Evolutionary conservation across 345 rosid genomes (phyloP).

Genomic region (Nephelium lappaceum): DNA sequence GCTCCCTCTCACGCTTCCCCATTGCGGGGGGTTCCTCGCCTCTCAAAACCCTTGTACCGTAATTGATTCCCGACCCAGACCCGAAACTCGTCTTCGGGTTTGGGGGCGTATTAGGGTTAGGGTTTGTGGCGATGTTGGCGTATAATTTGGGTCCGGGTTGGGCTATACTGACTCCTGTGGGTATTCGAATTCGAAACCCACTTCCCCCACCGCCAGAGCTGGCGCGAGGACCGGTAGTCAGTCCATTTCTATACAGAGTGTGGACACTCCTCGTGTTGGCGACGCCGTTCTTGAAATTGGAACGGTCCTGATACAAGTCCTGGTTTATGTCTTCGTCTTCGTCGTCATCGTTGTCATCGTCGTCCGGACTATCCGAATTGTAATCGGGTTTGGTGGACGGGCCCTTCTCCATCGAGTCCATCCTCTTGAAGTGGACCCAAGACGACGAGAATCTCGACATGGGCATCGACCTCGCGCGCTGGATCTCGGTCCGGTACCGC

Average conservation of each 20-base stretch:
- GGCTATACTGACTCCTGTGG: conserved; percentile 80
- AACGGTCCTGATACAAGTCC: conserved; percentile 39
- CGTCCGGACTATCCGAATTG: conserved; percentile 40
- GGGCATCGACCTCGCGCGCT: conserved; percentile 86
- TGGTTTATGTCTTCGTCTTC: conserved; percentile 51
- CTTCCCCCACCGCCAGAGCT: conserved; percentile 37
- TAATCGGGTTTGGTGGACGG: conserved; percentile 36
- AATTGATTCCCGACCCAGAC: conserved; percentile 31
- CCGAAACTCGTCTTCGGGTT: conserved; percentile 30
- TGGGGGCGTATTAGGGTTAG: conserved; percentile 22
- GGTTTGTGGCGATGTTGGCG: conserved; percentile 38
- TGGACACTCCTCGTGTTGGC: conserved; percentile 52
- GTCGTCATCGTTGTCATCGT: conserved; percentile 41
- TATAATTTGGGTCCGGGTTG: conserved; percentile 64
- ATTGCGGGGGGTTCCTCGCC: conserved; percentile 37
- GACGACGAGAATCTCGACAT: conserved; percentile 73
- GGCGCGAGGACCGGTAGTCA: conserved; percentile 35
- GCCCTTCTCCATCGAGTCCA: conserved; percentile 91
- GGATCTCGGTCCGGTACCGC: conserved; percentile 86
- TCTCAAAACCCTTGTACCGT: conserved; percentile 44
- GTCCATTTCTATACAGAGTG: conserved; percentile 60
- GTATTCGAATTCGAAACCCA: conserved; percentile 74
- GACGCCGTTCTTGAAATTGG: conserved; percentile 42
- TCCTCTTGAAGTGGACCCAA: conserved; percentile 84
- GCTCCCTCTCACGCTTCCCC: conserved; percentile 48